phyloP scores from a whole-genome alignment of 2,329 filamentous ascomycete species.

The Xylaria sp. region DNA sequence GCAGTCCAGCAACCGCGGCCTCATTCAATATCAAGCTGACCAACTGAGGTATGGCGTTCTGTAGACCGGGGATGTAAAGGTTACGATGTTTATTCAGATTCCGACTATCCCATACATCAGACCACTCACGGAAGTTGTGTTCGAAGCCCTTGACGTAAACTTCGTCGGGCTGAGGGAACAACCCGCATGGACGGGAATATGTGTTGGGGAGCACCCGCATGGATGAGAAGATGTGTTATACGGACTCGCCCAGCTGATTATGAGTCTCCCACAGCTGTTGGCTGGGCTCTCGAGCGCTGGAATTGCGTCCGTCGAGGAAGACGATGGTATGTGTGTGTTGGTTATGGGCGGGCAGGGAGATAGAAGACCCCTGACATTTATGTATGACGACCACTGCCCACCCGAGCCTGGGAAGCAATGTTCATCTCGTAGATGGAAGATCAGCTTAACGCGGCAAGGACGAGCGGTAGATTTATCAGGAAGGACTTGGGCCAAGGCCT shows the following conservation, averaged over 20 bases:
- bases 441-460: too few species aligned
- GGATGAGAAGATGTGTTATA: slow-evolving; percentile 36
- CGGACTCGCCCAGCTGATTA: slow-evolving; percentile 49
- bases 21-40: slow-evolving; percentile 51
- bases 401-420: too few species aligned
- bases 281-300: slow-evolving; percentile 51
- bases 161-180: slow-evolving; percentile 59
- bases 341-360: slow-evolving; percentile 30
- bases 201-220: slow-evolving; percentile 38
- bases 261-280: slow-evolving; percentile 47
- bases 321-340: slow-evolving; percentile 55
- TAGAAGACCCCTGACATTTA: slow-evolving; percentile 15
- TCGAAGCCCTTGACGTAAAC: slow-evolving; percentile 45
- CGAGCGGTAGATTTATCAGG: too few species aligned
- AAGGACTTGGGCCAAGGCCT: too few species aligned
- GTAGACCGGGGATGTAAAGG: slow-evolving; percentile 55
- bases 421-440: too few species aligned
- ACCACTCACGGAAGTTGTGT: slow-evolving; percentile 58
- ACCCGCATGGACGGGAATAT: slow-evolving; percentile 61
- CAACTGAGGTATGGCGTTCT: slow-evolving; percentile 51
- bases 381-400: too few species aligned
- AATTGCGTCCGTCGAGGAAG: slow-evolving; percentile 59
- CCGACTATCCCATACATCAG: slow-evolving; percentile 58
- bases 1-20: slow-evolving; percentile 51
- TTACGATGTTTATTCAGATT: slow-evolving; percentile 55